Conservation (phyloP, 345 rosid species). For the Euphorbia peplus region DNA sequence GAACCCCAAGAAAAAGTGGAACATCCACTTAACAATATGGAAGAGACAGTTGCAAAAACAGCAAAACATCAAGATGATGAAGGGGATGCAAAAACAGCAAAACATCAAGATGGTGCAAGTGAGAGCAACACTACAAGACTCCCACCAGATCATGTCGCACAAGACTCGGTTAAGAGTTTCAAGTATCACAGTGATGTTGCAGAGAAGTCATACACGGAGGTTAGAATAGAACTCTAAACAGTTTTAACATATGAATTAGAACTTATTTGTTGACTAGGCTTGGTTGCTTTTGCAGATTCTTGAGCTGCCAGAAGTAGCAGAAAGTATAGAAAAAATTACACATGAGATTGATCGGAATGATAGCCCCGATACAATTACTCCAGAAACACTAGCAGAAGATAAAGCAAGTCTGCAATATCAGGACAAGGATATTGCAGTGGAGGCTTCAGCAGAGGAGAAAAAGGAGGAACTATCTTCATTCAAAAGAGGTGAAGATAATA, state of each 20-base stretch:
- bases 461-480: constrained; percentile 7
- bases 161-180: constrained; percentile 2
- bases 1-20: background rate
- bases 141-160: constrained; percentile 8
- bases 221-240: constrained; percentile 5
- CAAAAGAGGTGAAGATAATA: background rate
- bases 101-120: constrained; percentile 1
- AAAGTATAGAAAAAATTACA: background rate
- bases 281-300: background rate
- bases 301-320: background rate
- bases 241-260: background rate
- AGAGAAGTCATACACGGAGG: constrained; percentile 18
- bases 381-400: constrained; percentile 4
- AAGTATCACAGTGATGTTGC: constrained; percentile 9
- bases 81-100: constrained; percentile 5
- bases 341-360: constrained; percentile 9
- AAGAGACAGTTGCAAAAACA: background rate
- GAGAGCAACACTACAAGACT: background rate
- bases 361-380: background rate
- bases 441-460: constrained; percentile 14
- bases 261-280: background rate
- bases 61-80: constrained; percentile 2
- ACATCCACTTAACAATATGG: background rate
- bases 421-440: constrained; percentile 3
- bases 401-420: background rate